Percentiles rank a stretch among this genome's conserved stretches.
phyloP scores from a whole-genome alignment of 2,329 filamentous ascomycete genomes.

The Cladorrhinum sp. region DNA sequence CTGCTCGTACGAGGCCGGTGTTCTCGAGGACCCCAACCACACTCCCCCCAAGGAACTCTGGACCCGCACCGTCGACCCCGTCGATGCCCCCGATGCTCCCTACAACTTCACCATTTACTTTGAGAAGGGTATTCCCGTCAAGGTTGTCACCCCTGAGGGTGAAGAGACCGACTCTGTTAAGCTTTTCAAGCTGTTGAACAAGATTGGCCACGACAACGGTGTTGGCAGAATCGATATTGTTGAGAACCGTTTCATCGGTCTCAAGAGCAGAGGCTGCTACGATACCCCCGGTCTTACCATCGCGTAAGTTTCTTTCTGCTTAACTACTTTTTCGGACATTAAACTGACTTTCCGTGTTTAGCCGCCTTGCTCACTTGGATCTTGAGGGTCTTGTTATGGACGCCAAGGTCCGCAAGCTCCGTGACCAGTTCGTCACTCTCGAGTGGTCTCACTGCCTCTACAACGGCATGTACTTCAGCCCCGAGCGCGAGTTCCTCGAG shows the following conservation, averaged over 20 bases:
- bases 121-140: conserved; percentile 65
- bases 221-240: conserved; percentile 82
- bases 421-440: conserved; percentile 56
- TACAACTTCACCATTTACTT: conserved; percentile 69
- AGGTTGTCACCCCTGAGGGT: conserved; percentile 73
- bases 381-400: conserved; percentile 52
- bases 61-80: conserved; percentile 68
- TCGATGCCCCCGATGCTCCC: conserved; percentile 65
- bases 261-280: conserved; percentile 80
- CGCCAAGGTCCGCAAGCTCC: conserved; percentile 54
- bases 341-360: conserved; percentile 22
- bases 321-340: neutral
- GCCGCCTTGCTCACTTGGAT: conserved; percentile 44
- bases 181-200: conserved; percentile 69
- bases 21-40: conserved; percentile 62
- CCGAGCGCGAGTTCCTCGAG: conserved; percentile 56
- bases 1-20: conserved; percentile 77
- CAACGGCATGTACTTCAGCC: conserved; percentile 50
- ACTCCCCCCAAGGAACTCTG: conserved; percentile 76
- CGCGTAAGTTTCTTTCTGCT: conserved; percentile 12
- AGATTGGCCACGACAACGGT: conserved; percentile 68
- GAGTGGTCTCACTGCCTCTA: conserved; percentile 46
- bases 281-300: conserved; percentile 56
- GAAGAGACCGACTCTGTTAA: conserved; percentile 70
- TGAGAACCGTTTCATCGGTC: conserved; percentile 68